A percentile compares a stretch with the other conserved stretches of the same genome.
Conservation (phyloP, 2,329 filamentous ascomycete species). For the Penicillium sp. region DNA sequence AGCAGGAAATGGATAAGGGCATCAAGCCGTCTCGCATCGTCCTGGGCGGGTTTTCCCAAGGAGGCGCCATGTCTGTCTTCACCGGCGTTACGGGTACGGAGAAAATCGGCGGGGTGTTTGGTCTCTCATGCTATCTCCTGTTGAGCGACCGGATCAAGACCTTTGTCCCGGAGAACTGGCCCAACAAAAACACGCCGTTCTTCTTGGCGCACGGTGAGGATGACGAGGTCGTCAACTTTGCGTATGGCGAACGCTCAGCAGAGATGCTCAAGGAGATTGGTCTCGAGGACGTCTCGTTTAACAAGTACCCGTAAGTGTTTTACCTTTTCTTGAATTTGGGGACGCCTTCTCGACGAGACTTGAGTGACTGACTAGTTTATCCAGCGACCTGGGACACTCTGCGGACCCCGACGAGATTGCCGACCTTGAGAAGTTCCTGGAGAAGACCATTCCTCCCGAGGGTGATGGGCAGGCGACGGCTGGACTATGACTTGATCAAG, state of each 20-base stretch:
- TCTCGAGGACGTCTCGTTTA: constrained; percentile 63
- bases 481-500: constrained; percentile 32
- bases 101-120: constrained; percentile 83
- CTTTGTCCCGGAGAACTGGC: constrained; percentile 48
- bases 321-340: not conserved
- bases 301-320: constrained; percentile 61
- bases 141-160: constrained; percentile 60
- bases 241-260: constrained; percentile 63
- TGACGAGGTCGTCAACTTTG: constrained; percentile 66
- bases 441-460: constrained; percentile 46
- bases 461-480: constrained; percentile 28
- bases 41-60: constrained; percentile 62
- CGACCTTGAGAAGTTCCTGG: constrained; percentile 64
- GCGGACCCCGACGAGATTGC: constrained; percentile 73
- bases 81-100: constrained; percentile 66
- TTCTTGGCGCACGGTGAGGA: constrained; percentile 82
- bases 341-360: not conserved
- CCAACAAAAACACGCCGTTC: constrained; percentile 71
- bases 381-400: constrained; percentile 65
- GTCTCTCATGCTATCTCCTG: constrained; percentile 74
- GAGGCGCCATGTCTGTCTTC: constrained; percentile 80
- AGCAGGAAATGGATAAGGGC: constrained; percentile 70
- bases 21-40: constrained; percentile 80
- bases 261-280: constrained; percentile 63
- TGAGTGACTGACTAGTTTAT: constrained; percentile 5